These are phyloP conservation scores for Buxus sempervirens DNA, from an alignment of 164 flowering plant species.

Conservation along the genomic window DNA sequence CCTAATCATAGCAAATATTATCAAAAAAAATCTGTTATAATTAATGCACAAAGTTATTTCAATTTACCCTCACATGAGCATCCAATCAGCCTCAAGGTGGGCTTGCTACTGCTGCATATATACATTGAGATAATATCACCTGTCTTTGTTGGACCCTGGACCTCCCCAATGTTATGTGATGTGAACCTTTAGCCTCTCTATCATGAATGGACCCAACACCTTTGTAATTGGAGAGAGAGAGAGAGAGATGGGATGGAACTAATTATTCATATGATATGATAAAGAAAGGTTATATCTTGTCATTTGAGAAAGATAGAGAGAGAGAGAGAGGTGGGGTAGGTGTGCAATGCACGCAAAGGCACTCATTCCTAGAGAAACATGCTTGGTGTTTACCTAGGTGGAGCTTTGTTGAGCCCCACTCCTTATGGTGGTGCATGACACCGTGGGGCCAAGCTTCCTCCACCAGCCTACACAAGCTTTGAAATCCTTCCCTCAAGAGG, in stretches of 20 bases:
- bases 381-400: background rate
- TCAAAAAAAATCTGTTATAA: conserved; percentile 17
- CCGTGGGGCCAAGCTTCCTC: conserved; percentile 25
- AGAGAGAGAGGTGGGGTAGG: background rate
- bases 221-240: background rate
- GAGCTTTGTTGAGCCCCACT: background rate
- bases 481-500: conserved; percentile 4
- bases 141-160: background rate
- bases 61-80: conserved; percentile 18
- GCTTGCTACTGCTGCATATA: background rate
- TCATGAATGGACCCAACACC: conserved; percentile 19
- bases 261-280: no score
- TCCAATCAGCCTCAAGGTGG: conserved; percentile 9
- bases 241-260: background rate
- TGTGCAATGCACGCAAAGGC: conserved; percentile 19
- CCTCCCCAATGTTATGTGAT: background rate
- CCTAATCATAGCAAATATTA: conserved; percentile 23
- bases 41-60: conserved; percentile 13
- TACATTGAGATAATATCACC: no score
- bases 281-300: no score
- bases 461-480: conserved; percentile 6
- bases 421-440: conserved; percentile 26
- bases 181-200: conserved; percentile 22
- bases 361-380: background rate
- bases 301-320: no score